phyloP scores from a whole-genome alignment of 1,284 basidiomycete genomes.

The Pascua sp. region DNA sequence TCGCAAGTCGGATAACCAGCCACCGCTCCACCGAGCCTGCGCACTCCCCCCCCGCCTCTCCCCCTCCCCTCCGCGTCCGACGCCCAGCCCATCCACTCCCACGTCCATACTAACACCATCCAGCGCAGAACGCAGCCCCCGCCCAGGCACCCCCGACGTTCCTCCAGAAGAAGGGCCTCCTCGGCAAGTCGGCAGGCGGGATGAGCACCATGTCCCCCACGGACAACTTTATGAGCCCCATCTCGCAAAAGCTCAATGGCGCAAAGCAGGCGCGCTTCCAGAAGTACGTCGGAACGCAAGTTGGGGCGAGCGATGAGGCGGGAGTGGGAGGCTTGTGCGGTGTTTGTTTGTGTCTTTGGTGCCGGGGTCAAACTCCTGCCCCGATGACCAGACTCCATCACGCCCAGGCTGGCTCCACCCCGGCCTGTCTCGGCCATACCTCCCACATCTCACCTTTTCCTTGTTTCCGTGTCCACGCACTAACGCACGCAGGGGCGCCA shows the following conservation, averaged over 20 bases:
- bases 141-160: slow-evolving; percentile 27
- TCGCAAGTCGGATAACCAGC: neutral
- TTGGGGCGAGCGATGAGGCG: neutral
- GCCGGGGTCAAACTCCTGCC: neutral
- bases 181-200: slow-evolving; percentile 20
- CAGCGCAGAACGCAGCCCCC: slow-evolving; percentile 1
- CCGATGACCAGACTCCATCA: neutral
- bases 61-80: neutral
- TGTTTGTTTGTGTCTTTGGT: too few relatives aligned
- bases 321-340: too few relatives aligned
- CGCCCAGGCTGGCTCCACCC: neutral
- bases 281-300: slow-evolving; percentile 59
- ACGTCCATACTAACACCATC: neutral
- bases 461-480: neutral
- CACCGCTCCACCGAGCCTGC: neutral
- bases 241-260: slow-evolving; percentile 79
- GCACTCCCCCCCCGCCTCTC: neutral
- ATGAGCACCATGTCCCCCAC: slow-evolving; percentile 75
- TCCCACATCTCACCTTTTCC: too few relatives aligned
- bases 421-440: too few relatives aligned
- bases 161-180: slow-evolving; percentile 46
- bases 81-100: too few relatives aligned
- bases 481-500: slow-evolving; percentile 26
- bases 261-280: slow-evolving; percentile 86
- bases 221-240: slow-evolving; percentile 85